Conservation (phyloP, 2,329 filamentous ascomycete species). For the Bertia moriformis region DNA sequence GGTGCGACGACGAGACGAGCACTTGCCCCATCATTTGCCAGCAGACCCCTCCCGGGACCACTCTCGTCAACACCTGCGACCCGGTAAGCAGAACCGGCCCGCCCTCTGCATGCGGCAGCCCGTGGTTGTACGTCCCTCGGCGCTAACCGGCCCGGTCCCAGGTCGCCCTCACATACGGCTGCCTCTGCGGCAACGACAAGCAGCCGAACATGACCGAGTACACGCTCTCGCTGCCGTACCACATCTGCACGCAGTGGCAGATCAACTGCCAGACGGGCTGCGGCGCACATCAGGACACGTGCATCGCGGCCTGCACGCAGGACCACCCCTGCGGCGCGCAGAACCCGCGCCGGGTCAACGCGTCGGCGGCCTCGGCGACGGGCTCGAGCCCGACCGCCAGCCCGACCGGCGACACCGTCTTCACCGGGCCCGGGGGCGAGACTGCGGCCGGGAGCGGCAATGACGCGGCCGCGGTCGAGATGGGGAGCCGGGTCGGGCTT, state of each 20-base stretch:
- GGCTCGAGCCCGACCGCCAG: conserved; percentile 18
- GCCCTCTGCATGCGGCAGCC: neutral
- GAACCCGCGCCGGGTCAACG: conserved; percentile 46
- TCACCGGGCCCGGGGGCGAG: conserved; percentile 5
- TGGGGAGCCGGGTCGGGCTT: conserved; percentile 21
- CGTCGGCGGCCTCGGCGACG: conserved; percentile 26
- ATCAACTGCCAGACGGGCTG: conserved; percentile 52
- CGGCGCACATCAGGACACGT: conserved; percentile 33
- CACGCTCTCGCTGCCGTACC: conserved; percentile 66
- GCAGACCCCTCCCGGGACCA: conserved; percentile 35
- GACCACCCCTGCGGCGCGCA: conserved; percentile 62
- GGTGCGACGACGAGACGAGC: conserved; percentile 49
- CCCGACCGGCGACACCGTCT: conserved; percentile 14
- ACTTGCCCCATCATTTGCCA: conserved; percentile 62
- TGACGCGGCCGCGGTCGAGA: conserved; percentile 10
- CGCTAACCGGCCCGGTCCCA: conserved; percentile 11
- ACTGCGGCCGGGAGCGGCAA: conserved; percentile 7
- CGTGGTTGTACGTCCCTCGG: neutral
- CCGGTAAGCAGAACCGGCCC: conserved; percentile 29
- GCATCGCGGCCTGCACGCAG: conserved; percentile 42
- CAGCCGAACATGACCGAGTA: conserved; percentile 64
- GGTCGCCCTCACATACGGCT: conserved; percentile 51
- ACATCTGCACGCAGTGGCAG: conserved; percentile 58
- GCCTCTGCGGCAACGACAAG: conserved; percentile 53
- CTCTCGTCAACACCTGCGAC: conserved; percentile 51